A percentile compares a stretch with the other conserved stretches of the same genome.
phyloP scores from a whole-genome alignment of 306 rosid genomes.

The Mucuna pruriens region DNA sequence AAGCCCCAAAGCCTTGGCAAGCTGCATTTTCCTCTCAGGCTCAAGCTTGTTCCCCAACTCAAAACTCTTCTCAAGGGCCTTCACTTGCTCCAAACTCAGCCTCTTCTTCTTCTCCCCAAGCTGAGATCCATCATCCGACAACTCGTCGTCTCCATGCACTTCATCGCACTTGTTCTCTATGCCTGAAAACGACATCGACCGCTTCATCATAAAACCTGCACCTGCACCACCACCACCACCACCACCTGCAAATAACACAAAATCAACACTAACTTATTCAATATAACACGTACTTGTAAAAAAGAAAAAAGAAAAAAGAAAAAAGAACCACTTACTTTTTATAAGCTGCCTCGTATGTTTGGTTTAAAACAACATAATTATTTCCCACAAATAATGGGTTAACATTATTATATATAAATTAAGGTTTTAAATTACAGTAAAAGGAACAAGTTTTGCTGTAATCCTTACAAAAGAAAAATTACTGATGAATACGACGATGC shows the following conservation, averaged over 20 bases:
- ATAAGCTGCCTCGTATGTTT: too few species aligned
- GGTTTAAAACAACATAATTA: too few species aligned
- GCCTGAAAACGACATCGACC: slow-evolving; percentile 91
- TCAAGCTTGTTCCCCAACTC: slow-evolving; percentile 93
- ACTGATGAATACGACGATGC: too few species aligned
- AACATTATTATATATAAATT: not conserved
- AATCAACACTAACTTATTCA: not conserved
- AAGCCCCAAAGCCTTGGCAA: slow-evolving; percentile 78
- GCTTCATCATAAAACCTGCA: slow-evolving; percentile 71
- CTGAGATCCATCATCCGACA: slow-evolving; percentile 88
- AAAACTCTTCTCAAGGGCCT: slow-evolving; percentile 90
- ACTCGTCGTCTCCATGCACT: slow-evolving; percentile 63
- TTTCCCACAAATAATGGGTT: too few species aligned
- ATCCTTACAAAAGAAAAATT: too few species aligned
- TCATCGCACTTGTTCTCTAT: slow-evolving; percentile 58
- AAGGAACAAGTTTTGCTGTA: too few species aligned
- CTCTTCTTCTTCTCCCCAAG: slow-evolving; percentile 94
- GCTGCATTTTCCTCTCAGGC: slow-evolving; percentile 88
- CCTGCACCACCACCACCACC: slow-evolving; percentile 31
- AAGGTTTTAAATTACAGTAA: too few species aligned
- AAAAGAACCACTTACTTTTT: too few species aligned
- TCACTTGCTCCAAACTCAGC: slow-evolving; percentile 81
- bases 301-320: too few species aligned
- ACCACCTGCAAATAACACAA: not conserved
- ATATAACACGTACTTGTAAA: too few species aligned